phyloP scores from a whole-genome alignment of 2,329 filamentous ascomycete genomes.

The Cryphonectria naterciae region DNA sequence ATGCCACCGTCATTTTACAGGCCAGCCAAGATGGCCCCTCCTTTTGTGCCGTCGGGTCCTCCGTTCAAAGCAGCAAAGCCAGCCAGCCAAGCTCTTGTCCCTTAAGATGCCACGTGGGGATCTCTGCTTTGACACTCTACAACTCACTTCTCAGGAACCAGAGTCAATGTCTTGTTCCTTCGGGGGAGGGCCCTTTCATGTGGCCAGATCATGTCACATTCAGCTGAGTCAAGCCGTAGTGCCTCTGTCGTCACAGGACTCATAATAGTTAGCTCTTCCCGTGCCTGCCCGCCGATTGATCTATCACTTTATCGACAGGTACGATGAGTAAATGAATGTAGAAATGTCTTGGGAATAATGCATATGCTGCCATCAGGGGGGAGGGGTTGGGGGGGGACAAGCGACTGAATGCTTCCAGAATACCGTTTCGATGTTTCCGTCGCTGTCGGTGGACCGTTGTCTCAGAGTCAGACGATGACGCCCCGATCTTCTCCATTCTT shows the following conservation, averaged over 20 bases:
- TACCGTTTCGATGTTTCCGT: conserved; percentile 8
- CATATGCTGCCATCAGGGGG: not conserved
- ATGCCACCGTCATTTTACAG: not conserved
- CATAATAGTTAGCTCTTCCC: not conserved
- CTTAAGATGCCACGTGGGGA: not conserved
- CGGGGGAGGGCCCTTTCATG: not conserved
- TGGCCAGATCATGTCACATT: not conserved
- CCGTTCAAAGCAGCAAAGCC: not conserved
- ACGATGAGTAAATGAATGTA: not conserved
- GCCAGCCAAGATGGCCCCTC: not conserved
- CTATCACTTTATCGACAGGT: not conserved
- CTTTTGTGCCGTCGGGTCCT: not conserved
- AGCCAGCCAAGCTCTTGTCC: not conserved
- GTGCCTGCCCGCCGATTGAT: not conserved
- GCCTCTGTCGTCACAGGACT: not conserved
- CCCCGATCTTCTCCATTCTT: not conserved
- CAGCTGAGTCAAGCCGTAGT: not conserved
- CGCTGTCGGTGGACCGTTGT: conserved; percentile 3
- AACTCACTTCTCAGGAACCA: conserved; percentile 3
- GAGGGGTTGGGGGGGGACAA: not conserved
- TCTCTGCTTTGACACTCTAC: not conserved
- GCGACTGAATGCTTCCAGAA: conserved; percentile 8
- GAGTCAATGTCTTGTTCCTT: not conserved
- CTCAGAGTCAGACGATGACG: conserved; percentile 10
- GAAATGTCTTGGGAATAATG: not conserved